Base-by-base conservation (phyloP, 2,329 filamentous ascomycete species). In the Teratosphaeriaceae sp. region DNA sequence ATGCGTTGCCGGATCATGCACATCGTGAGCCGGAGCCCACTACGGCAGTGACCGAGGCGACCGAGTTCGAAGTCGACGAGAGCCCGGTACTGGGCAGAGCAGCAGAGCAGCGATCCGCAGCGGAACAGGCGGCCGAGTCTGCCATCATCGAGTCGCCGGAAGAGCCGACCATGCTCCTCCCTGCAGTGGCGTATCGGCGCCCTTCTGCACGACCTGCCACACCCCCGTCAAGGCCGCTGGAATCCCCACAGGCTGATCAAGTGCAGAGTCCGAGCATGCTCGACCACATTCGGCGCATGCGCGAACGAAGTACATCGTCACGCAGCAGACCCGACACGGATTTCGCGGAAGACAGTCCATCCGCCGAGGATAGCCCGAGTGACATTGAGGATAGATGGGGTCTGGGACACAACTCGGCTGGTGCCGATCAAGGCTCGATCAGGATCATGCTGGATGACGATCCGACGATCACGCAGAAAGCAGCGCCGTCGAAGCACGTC, bases 71-170 rank as follows among this genome's bases (percentile, higher is more conserved):
- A 43, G 55, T 53, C 12, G 63, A 67, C 36, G 81, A 84, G 54
- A 85, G 82, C 21, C 82, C 82, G 7, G 78, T 79, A 2, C 65
- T 87, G 13, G 82, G 79, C 20, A 41, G 30, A 24, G 19, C n/a
- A 16, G 30, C 45, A 11, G 22, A 30, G 6, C 38, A 29, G 19
- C 38, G 27, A 16, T 42, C 45, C 30, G 29, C 40, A 38, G 38
- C 44, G 24, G 29, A 36, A 23, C 41, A 35, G 38, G 43, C 33
- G 31, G 36, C 41, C 20, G 26, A 43, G 37, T 44, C 46, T 29
- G 41, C 46, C 15, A 22, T 42, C 26, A 47, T 38, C 18, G 35
- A 38, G 13, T 12, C 23, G 3, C 33, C 20, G 5, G 34, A 35
- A n/a, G 47, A 46, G 16, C 13, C 15, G 16, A 35, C 38, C 9